Conservation (phyloP, 495 filamentous ascomycete species). For the Viridothelium virens region DNA sequence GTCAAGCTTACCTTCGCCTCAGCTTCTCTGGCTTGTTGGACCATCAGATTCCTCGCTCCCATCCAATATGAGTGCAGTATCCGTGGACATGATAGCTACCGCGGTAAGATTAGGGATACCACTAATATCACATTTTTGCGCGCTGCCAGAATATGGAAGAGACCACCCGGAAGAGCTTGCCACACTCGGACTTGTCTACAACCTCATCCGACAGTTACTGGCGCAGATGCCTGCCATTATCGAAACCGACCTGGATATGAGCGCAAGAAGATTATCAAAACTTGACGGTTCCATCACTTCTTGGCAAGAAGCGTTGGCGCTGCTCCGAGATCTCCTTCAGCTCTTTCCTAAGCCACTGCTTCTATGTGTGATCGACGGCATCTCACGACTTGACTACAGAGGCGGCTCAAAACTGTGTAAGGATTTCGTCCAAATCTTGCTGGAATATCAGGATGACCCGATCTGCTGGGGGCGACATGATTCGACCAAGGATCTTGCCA, state of each 20-base stretch:
- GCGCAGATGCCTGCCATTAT: neutral
- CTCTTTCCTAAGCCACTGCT: neutral
- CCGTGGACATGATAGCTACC: neutral
- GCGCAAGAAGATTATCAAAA: neutral
- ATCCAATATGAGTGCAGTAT: neutral
- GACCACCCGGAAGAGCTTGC: neutral
- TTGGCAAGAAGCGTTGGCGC: neutral
- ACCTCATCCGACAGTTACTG: neutral
- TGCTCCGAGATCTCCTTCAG: neutral
- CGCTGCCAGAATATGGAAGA: neutral
- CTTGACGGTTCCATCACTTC: neutral
- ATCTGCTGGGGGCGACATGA: neutral
- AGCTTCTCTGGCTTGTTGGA: neutral
- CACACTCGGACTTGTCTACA: neutral
- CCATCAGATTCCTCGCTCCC: neutral
- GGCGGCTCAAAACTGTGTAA: neutral
- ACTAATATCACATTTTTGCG: neutral
- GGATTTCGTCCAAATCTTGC: neutral
- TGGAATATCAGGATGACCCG: neutral
- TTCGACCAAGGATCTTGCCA: neutral
- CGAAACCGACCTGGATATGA: neutral
- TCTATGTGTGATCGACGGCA: constrained; percentile 1
- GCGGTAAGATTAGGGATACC: neutral
- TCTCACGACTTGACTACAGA: neutral
- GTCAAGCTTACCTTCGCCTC: neutral